Evolutionary conservation across 2,329 filamentous ascomycete species (phyloP), one percentile per base, ranked within the genome.

Genomic region (Hypoxylon sp.): DNA sequence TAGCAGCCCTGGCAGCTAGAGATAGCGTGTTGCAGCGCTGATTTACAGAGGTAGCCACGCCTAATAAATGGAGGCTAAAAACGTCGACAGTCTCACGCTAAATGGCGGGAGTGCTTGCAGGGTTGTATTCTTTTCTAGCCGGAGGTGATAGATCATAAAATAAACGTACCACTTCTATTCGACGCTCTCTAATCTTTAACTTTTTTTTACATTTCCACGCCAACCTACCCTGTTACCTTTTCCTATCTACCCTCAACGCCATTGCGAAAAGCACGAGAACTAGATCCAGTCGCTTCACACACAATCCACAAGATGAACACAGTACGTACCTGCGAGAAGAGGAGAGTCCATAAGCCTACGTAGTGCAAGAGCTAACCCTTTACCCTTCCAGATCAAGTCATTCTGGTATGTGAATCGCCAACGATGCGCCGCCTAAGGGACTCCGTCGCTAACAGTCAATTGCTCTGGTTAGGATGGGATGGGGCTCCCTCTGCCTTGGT

Each of bases 401-500:
- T 91, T 91, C 82, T 91, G 89, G 89, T 91, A 83, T 72, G 83
- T 75, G 58, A 46, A 57, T 58, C 33, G 17, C 62, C 57, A 61
- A 61, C 37, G 13, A 30, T 44, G 55, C 53, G 55, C 37, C n/a
- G 3, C 20, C 20, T 46, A 35, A 46, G 58, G 13, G 27, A 64
- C 22, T 37, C 51, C 17, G 42, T 17, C 66, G 27, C 59, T 70
- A 33, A 71, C 56, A 25, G 56, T 13, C 27, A 50, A 60, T 62
- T 27, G 22, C 30, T 50, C 44, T 61, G 7, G 4, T 33, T 73
- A 97, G 94, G 92, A 84, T 95, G 77, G 96, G 96, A 78, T 98
- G 94, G 96, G 95, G 93, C 75, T 88, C 94, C 55, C 88, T 98
- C 61, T 96, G 95, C 79, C 86, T 92, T 75, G 94, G 92, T 94